phyloP scores from a whole-genome alignment of 2,329 filamentous ascomycete genomes.

The Erysiphe neolycopersici region DNA sequence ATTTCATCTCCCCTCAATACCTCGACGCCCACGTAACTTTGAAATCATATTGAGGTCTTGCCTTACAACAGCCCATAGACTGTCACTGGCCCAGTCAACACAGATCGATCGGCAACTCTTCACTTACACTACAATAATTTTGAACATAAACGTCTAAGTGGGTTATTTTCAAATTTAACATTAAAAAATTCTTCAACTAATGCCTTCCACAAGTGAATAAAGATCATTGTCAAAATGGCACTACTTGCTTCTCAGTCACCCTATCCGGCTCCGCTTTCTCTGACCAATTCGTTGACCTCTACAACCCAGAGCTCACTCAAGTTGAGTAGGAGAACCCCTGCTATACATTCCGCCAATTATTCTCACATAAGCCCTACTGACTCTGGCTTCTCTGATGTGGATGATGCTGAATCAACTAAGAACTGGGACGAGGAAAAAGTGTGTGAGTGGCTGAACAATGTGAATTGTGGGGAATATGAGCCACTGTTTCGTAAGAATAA shows the following conservation, averaged over 20 bases:
- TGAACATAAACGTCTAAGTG: too few relatives aligned
- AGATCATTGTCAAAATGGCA: constrained; percentile 25
- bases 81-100: too few relatives aligned
- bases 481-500: constrained; percentile 73
- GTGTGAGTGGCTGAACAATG: constrained; percentile 66
- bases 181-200: too few relatives aligned
- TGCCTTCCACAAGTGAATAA: too few relatives aligned
- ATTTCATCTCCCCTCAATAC: too few relatives aligned
- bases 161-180: too few relatives aligned
- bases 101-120: too few relatives aligned
- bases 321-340: constrained; percentile 24
- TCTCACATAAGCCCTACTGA: constrained; percentile 56
- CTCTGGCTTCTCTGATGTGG: constrained; percentile 71
- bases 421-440: constrained; percentile 84
- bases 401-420: constrained; percentile 48
- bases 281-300: constrained; percentile 17
- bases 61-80: too few relatives aligned
- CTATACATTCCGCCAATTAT: constrained; percentile 23
- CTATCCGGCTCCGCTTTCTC: constrained; percentile 30
- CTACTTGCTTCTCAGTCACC: constrained; percentile 54
- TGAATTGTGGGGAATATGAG: constrained; percentile 88
- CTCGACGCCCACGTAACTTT: too few relatives aligned
- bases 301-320: constrained; percentile 23
- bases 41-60: too few relatives aligned
- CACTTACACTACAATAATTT: too few relatives aligned